Evolutionary conservation across 2,329 filamentous ascomycete genomes (phyloP), one percentile per base, ranked within the genome.

Genomic region (Drechslerella dactyloides): DNA sequence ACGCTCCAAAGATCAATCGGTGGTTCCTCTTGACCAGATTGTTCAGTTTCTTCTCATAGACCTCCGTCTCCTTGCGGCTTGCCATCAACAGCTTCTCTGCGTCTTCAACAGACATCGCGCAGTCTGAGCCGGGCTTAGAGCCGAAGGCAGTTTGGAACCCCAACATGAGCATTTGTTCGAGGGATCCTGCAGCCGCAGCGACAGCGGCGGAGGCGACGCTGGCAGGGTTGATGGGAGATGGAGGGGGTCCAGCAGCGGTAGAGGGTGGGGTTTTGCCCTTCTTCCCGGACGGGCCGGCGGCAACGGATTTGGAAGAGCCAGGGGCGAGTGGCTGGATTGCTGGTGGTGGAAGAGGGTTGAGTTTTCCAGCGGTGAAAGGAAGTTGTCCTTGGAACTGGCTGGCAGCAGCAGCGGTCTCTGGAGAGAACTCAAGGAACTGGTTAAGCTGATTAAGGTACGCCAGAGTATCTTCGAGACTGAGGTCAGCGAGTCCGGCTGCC

Each of bases 41-140:
- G 77, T 85, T 85, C 62, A 89, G 78, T 50, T 81, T 84, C 81
- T 86, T 88, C 79, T 89, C 86, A 30, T 87, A 78, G 76, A 82
- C 84, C 74, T 88, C 86, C 5, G 84, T 84, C 78, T 89, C 87
- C 77, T 84, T 85, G 56, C 83, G 82, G 27, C 85, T 83, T 24
- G 75, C 72, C 40, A 82, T 78, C 21, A 82, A 76, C 51, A 84
- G 84, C 63, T 80, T 80, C 79, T 90, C 87, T 1, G 86, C 84
- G 69, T 89, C 88, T 73, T 87, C 84, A 1, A 88, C 82, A 53
- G 81, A 85, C 82, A 89, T 84, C 17, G 37, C 69, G 15, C 52
- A 66, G 19, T 73, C 70, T 0, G 63, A 61, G 23, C 59, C 42
- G 6, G 54, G 58, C 30, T 61, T 60, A 27, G 19, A 59, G 17